Base-by-base conservation (phyloP, 805 yeast species). In the Saturnispora sekii region DNA sequence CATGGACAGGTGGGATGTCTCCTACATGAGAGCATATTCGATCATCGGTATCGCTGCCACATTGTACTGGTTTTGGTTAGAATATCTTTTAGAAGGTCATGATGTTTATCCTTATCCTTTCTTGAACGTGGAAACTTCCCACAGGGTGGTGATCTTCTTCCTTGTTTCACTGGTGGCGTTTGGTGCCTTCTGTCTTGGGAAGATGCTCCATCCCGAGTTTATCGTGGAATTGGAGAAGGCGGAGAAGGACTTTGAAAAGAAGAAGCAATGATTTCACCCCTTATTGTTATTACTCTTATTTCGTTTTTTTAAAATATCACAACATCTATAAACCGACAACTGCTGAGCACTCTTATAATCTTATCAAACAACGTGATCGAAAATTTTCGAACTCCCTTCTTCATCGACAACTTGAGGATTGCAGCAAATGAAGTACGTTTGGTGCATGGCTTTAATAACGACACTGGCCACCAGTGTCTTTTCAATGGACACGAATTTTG, bases 101-200 rank as follows among this genome's bases (percentile, higher is more conserved):
- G 54, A 56, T 10, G 31, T 34, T 14, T 81, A 75, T 52, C 90
- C 90, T 0, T 82, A 82, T 55, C 83, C 80, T 8, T 82, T 82
- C 55, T 63, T 82, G 53, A 74, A 81, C 55, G 81, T 74, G 11
- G 65, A 62, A 5, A 71, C 65, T 30, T 61, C 63, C 9, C 59
- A 59, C 16, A 67, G 83, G 47, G 57, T 67, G 1, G 48, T 68
- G 6, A 73, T 81, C 16, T 81, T 81, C 56, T 62, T 57, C 0
- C 51, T 62, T 7, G 75, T 81, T 10, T 62, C 68, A 0, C 45
- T 65, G 5, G 28, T 65, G 6, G 74, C 70, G 0, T 63, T 69
- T 51, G 40, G 52, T 5, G 51, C 56, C 5, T 62, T 62, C 41
- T 46, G 49, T 8, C 12, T 48, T 4, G 52, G 55, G 47, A 61